phyloP scores from a whole-genome alignment of 352 stramenopile species.

The Aphanomyces cochlioides region DNA sequence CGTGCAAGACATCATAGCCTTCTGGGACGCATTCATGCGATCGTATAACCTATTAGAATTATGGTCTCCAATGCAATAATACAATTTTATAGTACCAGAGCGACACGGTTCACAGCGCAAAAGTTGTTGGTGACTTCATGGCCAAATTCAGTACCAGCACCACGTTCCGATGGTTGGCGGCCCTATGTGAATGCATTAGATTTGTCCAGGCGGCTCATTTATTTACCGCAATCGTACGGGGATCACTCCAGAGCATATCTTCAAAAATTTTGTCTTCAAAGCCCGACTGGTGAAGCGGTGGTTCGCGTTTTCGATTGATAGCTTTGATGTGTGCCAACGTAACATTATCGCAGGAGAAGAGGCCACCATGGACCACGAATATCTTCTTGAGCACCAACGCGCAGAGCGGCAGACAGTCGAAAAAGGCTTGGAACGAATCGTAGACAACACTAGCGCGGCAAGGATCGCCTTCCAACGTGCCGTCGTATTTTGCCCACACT shows the following conservation, averaged over 20 bases:
- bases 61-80: no score
- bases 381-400: conserved; percentile 88
- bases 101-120: conserved; percentile 89
- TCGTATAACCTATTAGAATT: conserved; percentile 62
- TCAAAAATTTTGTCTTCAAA: conserved; percentile 93
- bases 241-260: conserved; percentile 92
- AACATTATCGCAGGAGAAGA: conserved; percentile 90
- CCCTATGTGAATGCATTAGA: conserved; percentile 25
- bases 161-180: conserved; percentile 78
- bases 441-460: conserved; percentile 31
- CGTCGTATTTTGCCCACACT: conserved; percentile 80
- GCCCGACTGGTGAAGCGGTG: conserved; percentile 78
- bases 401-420: conserved; percentile 87
- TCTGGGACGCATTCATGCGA: conserved; percentile 92
- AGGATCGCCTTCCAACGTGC: conserved; percentile 31
- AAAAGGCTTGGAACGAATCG: conserved; percentile 45
- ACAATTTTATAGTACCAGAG: conserved; percentile 39
- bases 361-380: conserved; percentile 92
- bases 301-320: conserved; percentile 89
- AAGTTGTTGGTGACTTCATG: conserved; percentile 93
- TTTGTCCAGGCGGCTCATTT: not conserved
- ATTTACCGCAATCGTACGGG: conserved; percentile 54
- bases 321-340: conserved; percentile 86
- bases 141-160: conserved; percentile 90
- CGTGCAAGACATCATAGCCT: conserved; percentile 88